These are phyloP conservation scores for Colletotrichum cereale DNA, from an alignment of 2,329 filamentous ascomycete genomes.

Conservation along the genomic window DNA sequence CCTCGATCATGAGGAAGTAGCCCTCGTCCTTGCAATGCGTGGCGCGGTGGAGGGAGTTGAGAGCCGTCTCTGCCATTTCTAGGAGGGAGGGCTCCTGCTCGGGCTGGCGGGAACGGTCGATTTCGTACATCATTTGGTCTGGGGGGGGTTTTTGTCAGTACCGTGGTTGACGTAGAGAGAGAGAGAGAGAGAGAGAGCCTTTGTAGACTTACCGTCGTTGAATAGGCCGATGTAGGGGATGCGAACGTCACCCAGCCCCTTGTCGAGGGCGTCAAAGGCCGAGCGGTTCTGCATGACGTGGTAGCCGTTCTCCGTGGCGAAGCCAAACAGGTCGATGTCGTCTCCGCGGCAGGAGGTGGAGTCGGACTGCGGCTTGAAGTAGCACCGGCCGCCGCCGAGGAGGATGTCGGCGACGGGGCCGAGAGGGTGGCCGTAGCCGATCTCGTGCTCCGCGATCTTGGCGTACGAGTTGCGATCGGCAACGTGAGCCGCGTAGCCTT, in stretches of 20 bases:
- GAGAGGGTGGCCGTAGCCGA: constrained; percentile 54
- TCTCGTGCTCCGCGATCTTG: constrained; percentile 54
- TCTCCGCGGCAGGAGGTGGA: constrained; percentile 53
- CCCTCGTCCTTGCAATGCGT: constrained; percentile 49
- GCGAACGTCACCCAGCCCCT: constrained; percentile 45
- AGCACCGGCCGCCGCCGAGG: constrained; percentile 56
- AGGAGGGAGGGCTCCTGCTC: constrained; percentile 54
- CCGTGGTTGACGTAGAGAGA: neutral
- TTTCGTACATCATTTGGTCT: constrained; percentile 50
- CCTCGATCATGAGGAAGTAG: constrained; percentile 56
- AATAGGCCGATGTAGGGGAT: constrained; percentile 55
- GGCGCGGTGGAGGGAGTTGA: constrained; percentile 52
- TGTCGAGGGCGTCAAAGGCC: constrained; percentile 49
- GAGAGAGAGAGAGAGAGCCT: neutral
- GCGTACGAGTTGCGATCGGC: constrained; percentile 49
- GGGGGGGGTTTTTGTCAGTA: neutral
- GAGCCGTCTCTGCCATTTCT: constrained; percentile 54
- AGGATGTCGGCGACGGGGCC: constrained; percentile 53
- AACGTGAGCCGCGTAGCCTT: constrained; percentile 51
- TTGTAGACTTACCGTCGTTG: constrained; percentile 46
- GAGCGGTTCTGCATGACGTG: constrained; percentile 52
- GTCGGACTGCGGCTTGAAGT: constrained; percentile 54
- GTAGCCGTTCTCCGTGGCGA: constrained; percentile 51
- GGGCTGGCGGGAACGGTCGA: constrained; percentile 48
- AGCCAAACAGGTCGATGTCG: constrained; percentile 51